These are phyloP conservation scores for Saccharomycopsis vini DNA, from an alignment of 805 yeast genomes.

Conservation along the genomic window DNA sequence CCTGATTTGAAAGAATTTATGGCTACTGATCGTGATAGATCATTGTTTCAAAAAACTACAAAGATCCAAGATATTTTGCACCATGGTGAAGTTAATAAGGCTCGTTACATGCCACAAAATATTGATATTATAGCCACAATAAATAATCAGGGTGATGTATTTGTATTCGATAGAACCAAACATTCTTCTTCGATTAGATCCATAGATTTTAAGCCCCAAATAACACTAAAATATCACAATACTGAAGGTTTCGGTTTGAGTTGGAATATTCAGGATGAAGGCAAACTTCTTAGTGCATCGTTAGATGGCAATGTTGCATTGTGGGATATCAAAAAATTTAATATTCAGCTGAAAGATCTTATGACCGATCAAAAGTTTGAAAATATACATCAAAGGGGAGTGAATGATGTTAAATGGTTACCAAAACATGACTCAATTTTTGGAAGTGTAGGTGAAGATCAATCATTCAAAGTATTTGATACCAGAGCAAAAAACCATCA, in stretches of 20 bases:
- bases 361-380: constrained; percentile 20
- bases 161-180: constrained; percentile 74
- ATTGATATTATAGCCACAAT: constrained; percentile 73
- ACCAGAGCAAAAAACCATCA: constrained; percentile 31
- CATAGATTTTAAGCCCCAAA: constrained; percentile 37
- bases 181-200: constrained; percentile 37
- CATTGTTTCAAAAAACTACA: constrained; percentile 18
- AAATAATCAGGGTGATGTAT: constrained; percentile 55
- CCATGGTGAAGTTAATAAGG: constrained; percentile 63
- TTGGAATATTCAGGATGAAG: constrained; percentile 65
- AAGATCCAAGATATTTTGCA: constrained; percentile 51
- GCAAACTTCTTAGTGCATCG: constrained; percentile 50
- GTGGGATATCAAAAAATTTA: constrained; percentile 53
- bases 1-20: constrained; percentile 11
- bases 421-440: constrained; percentile 52
- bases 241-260: constrained; percentile 61
- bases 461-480: constrained; percentile 44
- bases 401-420: constrained; percentile 69
- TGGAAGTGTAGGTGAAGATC: constrained; percentile 61
- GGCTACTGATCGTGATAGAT: constrained; percentile 16
- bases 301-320: constrained; percentile 54
- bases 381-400: constrained; percentile 37
- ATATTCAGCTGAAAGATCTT: constrained; percentile 18
- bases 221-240: constrained; percentile 34
- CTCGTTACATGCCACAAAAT: constrained; percentile 74